Evolutionary conservation across 176 grass and related monocot genomes (phyloP).

Genomic region (Eleusine indica): DNA sequence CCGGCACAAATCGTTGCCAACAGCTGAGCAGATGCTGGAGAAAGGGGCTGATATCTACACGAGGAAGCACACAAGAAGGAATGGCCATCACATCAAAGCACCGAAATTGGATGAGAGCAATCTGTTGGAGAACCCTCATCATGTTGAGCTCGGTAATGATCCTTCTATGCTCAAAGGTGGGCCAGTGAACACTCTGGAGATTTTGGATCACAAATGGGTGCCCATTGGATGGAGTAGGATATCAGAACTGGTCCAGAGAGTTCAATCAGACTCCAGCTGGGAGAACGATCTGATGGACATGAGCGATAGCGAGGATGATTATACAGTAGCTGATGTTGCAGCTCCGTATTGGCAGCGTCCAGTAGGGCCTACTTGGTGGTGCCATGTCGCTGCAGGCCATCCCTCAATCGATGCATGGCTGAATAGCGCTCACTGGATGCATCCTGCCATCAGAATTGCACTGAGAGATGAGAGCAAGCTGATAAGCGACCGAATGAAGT

Average conservation of each 20-base stretch:
- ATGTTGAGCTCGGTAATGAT: constrained; percentile 26
- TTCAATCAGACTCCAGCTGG: constrained; percentile 84
- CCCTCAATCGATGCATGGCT: constrained; percentile 65
- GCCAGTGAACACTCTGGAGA: constrained; percentile 21
- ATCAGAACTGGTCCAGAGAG: constrained; percentile 68
- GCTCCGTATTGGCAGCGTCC: constrained; percentile 92
- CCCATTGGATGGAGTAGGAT: constrained; percentile 92
- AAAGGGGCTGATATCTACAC: constrained; percentile 18
- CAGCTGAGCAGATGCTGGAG: constrained; percentile 2
- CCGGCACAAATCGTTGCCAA: constrained; percentile 43
- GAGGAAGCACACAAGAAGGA: constrained; percentile 37
- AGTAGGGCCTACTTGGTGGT: constrained; percentile 92
- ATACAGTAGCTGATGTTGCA: constrained; percentile 86
- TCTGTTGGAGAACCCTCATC: constrained; percentile 23
- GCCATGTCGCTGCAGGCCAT: constrained; percentile 80
- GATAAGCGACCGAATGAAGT: constrained; percentile 95
- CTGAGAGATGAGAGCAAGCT: constrained; percentile 83
- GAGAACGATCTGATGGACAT: constrained; percentile 58
- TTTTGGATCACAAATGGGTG: constrained; percentile 76
- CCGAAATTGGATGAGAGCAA: constrained; percentile 34
- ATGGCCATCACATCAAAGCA: not conserved
- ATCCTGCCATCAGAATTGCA: constrained; percentile 90
- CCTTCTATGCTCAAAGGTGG: constrained; percentile 39
- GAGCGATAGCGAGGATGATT: constrained; percentile 78
- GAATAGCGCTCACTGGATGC: constrained; percentile 86